phyloP scores from a whole-genome alignment of 441 rosid species.

The Daphne laureola region DNA sequence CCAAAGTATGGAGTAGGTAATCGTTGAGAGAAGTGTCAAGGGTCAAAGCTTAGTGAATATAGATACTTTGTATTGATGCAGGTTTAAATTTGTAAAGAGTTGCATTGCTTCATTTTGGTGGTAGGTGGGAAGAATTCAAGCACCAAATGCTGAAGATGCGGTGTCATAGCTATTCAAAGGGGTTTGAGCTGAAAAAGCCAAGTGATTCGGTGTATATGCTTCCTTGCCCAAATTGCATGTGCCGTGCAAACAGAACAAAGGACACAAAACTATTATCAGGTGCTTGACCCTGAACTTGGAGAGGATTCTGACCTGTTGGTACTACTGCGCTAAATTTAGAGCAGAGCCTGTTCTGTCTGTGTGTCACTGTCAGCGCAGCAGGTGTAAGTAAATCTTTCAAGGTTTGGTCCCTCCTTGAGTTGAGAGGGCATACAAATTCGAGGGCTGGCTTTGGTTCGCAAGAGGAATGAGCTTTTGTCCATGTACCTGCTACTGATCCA shows the following conservation, averaged over 20 bases:
- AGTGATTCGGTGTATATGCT: slow-evolving; percentile 79
- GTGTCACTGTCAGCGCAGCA: slow-evolving; percentile 29
- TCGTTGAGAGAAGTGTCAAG: no score
- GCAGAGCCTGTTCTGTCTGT: slow-evolving; percentile 17
- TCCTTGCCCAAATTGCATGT: slow-evolving; percentile 99
- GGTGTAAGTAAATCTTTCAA: slow-evolving; percentile 58
- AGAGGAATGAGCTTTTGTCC: no score
- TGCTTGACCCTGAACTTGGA: slow-evolving; percentile 26
- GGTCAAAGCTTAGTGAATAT: no score
- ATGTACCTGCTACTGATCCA: no score
- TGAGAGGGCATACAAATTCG: slow-evolving; percentile 23
- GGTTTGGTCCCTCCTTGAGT: slow-evolving; percentile 18
- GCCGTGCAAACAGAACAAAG: slow-evolving; percentile 60
- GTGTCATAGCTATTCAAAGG: slow-evolving; percentile 90
- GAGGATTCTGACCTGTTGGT: slow-evolving; percentile 16
- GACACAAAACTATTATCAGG: slow-evolving; percentile 44
- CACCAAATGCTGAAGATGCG: slow-evolving; percentile 89
- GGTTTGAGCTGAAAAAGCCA: slow-evolving; percentile 86
- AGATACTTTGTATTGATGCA: no score
- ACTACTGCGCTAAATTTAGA: no score
- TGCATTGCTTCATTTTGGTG: neutral
- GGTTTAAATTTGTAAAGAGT: no score
- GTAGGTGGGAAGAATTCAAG: slow-evolving; percentile 93
- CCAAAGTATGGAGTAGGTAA: no score
- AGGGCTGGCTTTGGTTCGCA: no score